Base-by-base conservation (phyloP, 208 protist species). In the Balamuthia mandrillaris region DNA sequence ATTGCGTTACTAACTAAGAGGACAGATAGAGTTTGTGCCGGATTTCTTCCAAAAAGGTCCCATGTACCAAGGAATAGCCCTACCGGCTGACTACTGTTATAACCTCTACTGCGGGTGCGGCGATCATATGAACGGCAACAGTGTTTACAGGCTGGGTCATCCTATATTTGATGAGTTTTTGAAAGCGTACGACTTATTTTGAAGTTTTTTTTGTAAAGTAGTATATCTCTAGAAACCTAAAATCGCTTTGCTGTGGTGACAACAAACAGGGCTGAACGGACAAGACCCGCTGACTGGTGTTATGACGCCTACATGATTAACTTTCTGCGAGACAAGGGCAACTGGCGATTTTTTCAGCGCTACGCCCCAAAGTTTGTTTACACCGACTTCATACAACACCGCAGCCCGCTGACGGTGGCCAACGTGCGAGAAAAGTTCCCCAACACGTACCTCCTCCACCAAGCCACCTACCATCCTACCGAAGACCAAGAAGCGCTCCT, bases 281-380 rank as follows among this genome's bases (percentile, higher is more conserved):
- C n/a, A n/a, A n/a, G n/a, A n/a, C n/a, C n/a, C n/a, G n/a, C n/a
- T n/a, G n/a, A n/a, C n/a, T n/a, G n/a, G n/a, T n/a, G n/a, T n/a
- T 58, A 84, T 47, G 78, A 84, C 58, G 60, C 78, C 3, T 58
- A 84, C 31, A 51, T 84, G 18, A 47, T 84, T 52, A 39, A 58
- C 2, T 39, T 84, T 4, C 78, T 84, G 12, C 54, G 78, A 2
- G 78, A 84, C 12, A 39, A 39, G 39, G 78, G n/a, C 7, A 31
- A 56, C 18, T 84, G 52, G 56, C 52, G 44, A 31, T 84, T 84
- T 47, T 84, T 37, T 44, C 78, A 84, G 45, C 78, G 78, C 39
- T 84, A 84, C 44, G 78, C 54, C 35, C 78, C 65, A 31, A 84
- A 84, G 39, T 84, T 84, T 24, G 78, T 84, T 41, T 84, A 84